These are phyloP conservation scores for Phylloporus sp. DNA, from an alignment of 768 basidiomycete genomes.

Conservation along the genomic window DNA sequence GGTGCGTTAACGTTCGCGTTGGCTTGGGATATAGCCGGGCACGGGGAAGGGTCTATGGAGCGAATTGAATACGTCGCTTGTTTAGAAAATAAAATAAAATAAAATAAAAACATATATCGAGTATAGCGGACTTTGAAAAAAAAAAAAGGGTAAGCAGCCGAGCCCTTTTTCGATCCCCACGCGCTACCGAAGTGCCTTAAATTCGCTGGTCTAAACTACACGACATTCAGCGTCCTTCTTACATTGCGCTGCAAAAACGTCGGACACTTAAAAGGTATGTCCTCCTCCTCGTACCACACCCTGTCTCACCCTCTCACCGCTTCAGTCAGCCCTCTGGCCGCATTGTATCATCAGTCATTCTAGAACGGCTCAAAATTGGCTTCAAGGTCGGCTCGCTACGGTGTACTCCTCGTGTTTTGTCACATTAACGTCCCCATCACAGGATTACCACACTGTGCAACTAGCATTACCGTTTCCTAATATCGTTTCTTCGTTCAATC, in stretches of 20 bases:
- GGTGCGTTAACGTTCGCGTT: constrained; percentile 10
- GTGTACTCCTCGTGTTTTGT: constrained; percentile 16
- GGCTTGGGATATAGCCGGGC: constrained; percentile 9
- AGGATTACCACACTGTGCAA: constrained; percentile 68
- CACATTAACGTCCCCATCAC: constrained; percentile 19
- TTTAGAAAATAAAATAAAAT: constrained; percentile 14
- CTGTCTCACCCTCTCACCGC: constrained; percentile 19
- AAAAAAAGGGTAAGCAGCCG: constrained; percentile 31
- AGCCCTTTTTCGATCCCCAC: constrained; percentile 36
- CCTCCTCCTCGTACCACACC: constrained; percentile 16
- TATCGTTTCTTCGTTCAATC: constrained; percentile 45
- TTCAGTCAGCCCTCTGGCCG: constrained; percentile 45
- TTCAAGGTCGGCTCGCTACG: constrained; percentile 48
- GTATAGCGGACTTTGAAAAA: constrained; percentile 34
- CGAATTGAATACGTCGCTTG: constrained; percentile 7
- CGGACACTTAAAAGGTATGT: constrained; percentile 43
- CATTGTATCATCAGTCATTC: constrained; percentile 79
- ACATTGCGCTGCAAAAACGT: constrained; percentile 27
- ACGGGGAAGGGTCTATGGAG: constrained; percentile 18
- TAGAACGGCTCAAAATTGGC: constrained; percentile 76
- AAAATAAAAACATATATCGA: constrained; percentile 17
- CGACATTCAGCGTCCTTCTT: constrained; percentile 29
- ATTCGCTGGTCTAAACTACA: constrained; percentile 34
- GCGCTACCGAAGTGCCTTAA: constrained; percentile 40
- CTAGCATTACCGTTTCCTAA: constrained; percentile 55